A percentile compares a stretch with the other conserved stretches of the same genome.
Evolutionary conservation across 2,329 filamentous ascomycete genomes (phyloP).

Genomic region (Penicillium concentricum): DNA sequence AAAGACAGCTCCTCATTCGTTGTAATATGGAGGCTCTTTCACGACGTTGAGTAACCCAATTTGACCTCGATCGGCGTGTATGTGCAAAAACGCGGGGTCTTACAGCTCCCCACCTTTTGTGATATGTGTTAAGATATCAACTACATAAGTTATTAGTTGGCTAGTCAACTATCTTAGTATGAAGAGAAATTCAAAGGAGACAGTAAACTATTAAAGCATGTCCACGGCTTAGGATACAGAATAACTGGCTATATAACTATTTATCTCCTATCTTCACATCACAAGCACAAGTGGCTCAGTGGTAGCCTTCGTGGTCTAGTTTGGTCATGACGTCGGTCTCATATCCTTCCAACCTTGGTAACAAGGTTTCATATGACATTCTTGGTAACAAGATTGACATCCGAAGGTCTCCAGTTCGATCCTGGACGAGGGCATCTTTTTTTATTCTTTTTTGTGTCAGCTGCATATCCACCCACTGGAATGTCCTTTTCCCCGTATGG

Average conservation of each 20-base stretch:
- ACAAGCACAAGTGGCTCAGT: neutral
- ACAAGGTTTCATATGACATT: slow-evolving; percentile 14
- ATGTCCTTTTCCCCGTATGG: too few species aligned
- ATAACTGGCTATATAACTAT: too few species aligned
- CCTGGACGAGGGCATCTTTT: slow-evolving; percentile 23
- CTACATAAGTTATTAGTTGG: neutral
- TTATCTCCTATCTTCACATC: neutral
- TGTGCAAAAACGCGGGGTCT: neutral
- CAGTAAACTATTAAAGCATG: neutral
- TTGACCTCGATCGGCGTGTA: neutral
- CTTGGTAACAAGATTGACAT: slow-evolving; percentile 26
- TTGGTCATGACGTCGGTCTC: slow-evolving; percentile 28
- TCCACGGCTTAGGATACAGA: neutral
- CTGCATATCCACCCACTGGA: too few species aligned
- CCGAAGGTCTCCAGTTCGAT: slow-evolving; percentile 29
- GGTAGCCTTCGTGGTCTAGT: slow-evolving; percentile 24
- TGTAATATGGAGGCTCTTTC: neutral
- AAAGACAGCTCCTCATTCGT: neutral
- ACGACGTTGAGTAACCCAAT: neutral
- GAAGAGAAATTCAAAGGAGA: neutral
- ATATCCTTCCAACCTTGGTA: slow-evolving; percentile 10
- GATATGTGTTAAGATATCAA: too few species aligned
- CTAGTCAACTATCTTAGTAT: neutral
- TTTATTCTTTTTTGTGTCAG: neutral
- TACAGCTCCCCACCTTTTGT: neutral